A percentile compares a stretch with the other conserved stretches of the same genome.
Conservation (phyloP, 176 grass and related monocot species). For the Oryza brachyantha region DNA sequence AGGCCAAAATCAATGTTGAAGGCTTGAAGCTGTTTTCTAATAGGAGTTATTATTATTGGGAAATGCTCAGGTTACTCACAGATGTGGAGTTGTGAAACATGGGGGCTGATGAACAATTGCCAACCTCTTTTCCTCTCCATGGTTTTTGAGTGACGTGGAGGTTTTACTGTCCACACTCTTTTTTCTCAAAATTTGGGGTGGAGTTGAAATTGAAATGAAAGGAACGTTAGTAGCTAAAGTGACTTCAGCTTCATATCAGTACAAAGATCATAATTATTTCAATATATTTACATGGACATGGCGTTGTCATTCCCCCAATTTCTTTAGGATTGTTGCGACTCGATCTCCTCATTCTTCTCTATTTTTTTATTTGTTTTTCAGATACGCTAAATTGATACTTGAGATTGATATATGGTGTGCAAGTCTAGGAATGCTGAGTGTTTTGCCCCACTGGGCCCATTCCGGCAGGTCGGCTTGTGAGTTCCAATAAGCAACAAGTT, state of each 20-base stretch:
- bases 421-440: too few relatives aligned
- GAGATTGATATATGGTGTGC: neutral
- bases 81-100: too few relatives aligned
- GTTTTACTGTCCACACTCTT: conserved; percentile 6
- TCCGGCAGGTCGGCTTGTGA: neutral
- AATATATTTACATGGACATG: neutral
- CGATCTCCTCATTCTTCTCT: neutral
- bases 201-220: neutral
- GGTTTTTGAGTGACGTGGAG: conserved; percentile 27
- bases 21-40: too few relatives aligned
- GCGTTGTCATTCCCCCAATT: neutral
- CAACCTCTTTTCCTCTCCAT: too few relatives aligned
- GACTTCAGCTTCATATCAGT: neutral
- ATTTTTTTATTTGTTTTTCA: neutral
- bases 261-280: neutral
- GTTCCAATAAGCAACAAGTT: too few relatives aligned
- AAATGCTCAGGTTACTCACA: too few relatives aligned
- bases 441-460: neutral
- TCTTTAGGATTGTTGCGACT: neutral
- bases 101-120: too few relatives aligned
- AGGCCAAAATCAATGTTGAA: too few relatives aligned
- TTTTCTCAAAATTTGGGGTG: neutral
- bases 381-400: neutral
- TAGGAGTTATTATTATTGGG: too few relatives aligned
- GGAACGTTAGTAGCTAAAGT: neutral